Evolutionary conservation across 106 monocot species (phyloP), one percentile per base, ranked within the genome.

Genomic region (Ottelia alismoides): DNA sequence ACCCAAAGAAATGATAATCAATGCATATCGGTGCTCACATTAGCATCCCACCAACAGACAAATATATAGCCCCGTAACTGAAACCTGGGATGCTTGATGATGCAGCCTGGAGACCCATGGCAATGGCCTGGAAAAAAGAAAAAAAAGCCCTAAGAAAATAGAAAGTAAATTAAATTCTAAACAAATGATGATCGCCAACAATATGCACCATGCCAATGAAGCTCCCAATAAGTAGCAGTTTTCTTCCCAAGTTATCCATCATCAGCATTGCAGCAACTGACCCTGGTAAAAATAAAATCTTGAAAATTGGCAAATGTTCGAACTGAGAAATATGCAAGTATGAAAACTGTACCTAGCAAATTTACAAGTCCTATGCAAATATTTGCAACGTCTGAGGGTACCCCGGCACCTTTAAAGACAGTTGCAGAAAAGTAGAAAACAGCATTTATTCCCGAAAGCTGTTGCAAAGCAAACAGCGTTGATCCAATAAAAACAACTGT

Each of bases 401-500:
- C 82, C 0, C 89, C 89, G 16, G 77, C 98, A 48, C 67, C 76
- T 62, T 66, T 85, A 53, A 98, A 98, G 27, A 98, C 89, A 46
- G 75, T 72, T 26, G 90, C 79, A 30, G 98, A 98, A 74, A 90
- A 98, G 61, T 82, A 98, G 70, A 98, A 90, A 10, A 98, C 67
- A 70, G 90, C 89, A 82, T 98, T 98, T 85, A 98, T 98, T 51
- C 98, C 98, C 20, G 98, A 90, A 58, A 98, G 66, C 77, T 98
- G 98, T 69, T 98, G 98, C 69, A 98, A 79, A 77, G 85, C 85
- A 78, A 90, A 98, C 28, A 98, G 79, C 56, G 64, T 77, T 69
- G 98, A 58, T 68, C 98, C 98, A 80, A 86, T 83, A 79, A 81
- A 90, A 78, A 98, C 85, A 76, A 98, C 98, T 98, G 82, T 62